Evolutionary conservation across 148 eudicot species (phyloP).

Genomic region (Bassia scoparia): DNA sequence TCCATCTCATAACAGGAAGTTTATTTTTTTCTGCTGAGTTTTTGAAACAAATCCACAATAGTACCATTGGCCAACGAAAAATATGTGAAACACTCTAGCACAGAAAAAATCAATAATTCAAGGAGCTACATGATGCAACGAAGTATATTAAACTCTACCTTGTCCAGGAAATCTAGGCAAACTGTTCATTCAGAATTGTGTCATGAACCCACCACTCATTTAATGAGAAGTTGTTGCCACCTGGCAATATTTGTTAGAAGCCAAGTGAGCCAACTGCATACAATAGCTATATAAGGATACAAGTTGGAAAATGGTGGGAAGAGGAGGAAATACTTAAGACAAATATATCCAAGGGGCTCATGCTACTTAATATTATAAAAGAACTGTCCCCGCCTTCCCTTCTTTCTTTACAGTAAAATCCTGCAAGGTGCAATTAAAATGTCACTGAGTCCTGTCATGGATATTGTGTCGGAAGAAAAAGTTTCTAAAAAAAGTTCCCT

Average conservation of each 20-base stretch:
- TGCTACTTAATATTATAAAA: no score
- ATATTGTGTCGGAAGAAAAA: no score
- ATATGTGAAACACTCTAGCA: background rate
- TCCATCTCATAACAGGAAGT: no score
- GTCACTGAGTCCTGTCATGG: background rate
- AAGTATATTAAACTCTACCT: slow-evolving; percentile 41
- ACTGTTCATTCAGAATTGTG: slow-evolving; percentile 95
- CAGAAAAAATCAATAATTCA: slow-evolving; percentile 4
- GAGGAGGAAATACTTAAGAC: background rate
- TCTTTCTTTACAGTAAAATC: no score
- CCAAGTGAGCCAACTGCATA: background rate
- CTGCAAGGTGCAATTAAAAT: background rate
- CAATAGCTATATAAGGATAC: background rate
- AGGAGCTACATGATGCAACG: background rate
- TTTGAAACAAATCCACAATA: no score
- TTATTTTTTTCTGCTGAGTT: no score
- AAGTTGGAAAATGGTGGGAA: background rate
- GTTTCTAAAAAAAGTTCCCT: no score
- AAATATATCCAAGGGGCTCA: no score
- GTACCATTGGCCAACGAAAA: no score
- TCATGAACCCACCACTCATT: slow-evolving; percentile 96
- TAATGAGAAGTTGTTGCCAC: slow-evolving; percentile 98
- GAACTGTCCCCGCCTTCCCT: no score
- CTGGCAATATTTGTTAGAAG: slow-evolving; percentile 33
- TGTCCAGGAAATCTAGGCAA: slow-evolving; percentile 83